Evolutionary conservation across 352 stramenopile species (phyloP), one percentile per base, ranked within the genome.

Genomic region (Blastocystis sp.): DNA sequence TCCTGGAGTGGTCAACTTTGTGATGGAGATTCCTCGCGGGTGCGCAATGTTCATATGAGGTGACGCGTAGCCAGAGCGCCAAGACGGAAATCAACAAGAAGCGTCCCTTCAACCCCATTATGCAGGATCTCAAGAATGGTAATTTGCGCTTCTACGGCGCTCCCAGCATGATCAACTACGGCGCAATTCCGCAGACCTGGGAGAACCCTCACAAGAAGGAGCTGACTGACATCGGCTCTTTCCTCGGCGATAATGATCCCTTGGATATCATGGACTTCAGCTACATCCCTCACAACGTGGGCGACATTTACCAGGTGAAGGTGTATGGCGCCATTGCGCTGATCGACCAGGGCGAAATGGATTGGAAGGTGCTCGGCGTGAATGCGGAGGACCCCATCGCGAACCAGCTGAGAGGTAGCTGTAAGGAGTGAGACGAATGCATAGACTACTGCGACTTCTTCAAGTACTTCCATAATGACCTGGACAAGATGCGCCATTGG

Each of bases 21-120:
- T 88, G 57, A 79, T 76, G 64, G 78, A 88, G 68, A 88, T 88
- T 88, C 78, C 78, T 60, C 60, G 78, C 4, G 78, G 78, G 78
- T 88, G 34, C 34, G 9, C 45, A 24, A 14, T 76, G 10, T 78
- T 77, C 38, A 6, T 88, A 21, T 24, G 2, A 28, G 59, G 2
- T 34, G 9, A 61, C 2, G 3, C n/a, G 34, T 88, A 88, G 78
- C 21, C 68, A 88, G 1, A 88, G 64, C 19, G 78, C 64, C 69
- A 99, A 99, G 92, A 98, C 99, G 95, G 97, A 99, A 90, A 94
- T 99, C 45, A 95, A 95, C 91, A 99, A 98, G 88, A 92, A 94
- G 40, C 76, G 94, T 19, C 89, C 89, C 17, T 93, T 94, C 91
- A 99, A 99, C 91, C 94, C 95, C 4, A 99, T 99, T 91, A 97